Evolutionary conservation across 2,329 filamentous ascomycete genomes (phyloP).

Genomic region (Cercospora citrullina): DNA sequence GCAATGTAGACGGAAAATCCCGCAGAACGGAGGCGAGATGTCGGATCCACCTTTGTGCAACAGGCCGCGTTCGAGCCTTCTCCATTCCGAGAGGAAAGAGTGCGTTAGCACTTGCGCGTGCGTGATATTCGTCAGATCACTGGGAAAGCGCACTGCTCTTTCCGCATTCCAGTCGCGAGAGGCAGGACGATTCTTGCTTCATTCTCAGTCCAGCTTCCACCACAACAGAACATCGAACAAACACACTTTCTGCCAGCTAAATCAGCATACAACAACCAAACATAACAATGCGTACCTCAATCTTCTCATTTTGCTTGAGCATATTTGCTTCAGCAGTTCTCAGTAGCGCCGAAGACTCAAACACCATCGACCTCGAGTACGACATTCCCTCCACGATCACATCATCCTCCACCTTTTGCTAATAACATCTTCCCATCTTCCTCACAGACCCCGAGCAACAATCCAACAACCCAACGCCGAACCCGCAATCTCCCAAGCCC

Average conservation of each 20-base stretch:
- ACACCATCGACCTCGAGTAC: background rate
- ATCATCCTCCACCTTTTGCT: background rate
- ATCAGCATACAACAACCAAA: background rate
- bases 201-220: background rate
- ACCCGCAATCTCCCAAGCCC: conserved; percentile 19
- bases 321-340: background rate
- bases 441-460: conserved; percentile 28
- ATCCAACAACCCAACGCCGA: conserved; percentile 15
- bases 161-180: background rate
- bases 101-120: background rate
- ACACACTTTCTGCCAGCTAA: background rate
- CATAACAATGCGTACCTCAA: conserved; percentile 8
- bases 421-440: background rate
- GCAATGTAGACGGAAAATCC: too few relatives aligned
- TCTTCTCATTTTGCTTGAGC: background rate
- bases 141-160: background rate
- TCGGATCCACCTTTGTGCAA: background rate
- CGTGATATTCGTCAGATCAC: background rate
- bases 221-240: background rate
- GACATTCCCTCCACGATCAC: background rate
- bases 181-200: background rate
- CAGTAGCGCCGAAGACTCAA: background rate
- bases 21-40: background rate
- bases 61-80: background rate
- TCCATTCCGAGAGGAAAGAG: background rate